Base-by-base conservation (phyloP, 129 eudicot species). In the Apium graveolens region DNA sequence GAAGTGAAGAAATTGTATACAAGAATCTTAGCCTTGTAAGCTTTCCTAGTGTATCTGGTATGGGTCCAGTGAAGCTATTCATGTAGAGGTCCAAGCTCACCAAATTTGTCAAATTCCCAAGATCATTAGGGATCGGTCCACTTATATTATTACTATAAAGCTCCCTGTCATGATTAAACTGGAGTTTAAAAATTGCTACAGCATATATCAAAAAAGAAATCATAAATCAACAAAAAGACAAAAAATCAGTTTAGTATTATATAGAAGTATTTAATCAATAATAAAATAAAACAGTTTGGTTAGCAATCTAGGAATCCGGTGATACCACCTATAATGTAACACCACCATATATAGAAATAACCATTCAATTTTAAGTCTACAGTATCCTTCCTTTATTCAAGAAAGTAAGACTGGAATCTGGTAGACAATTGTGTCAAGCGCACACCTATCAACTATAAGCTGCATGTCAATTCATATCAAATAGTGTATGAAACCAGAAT, bases 51-150 rank as follows among this genome's bases (percentile, higher is more conserved):
- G 92, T 78, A 80, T 80, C 97, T 0, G 98, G 98, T 73, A 93
- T 91, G 45, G 94, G 92, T 53, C 98, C 98, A 55, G 81, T 66
- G 74, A 93, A 91, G 74, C 87, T 85, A 87, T 93, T 93, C 84
- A 90, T 85, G 86, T 90, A 93, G 77, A 93, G 91, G 83, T 93
- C 98, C 90, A 93, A 89, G 87, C 97, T 93, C 81, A 93, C 97
- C 85, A 93, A 82, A 74, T 91, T 91, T 26, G 97, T 93, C 79
- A 93, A 78, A 83, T 93, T 91, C 69, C 98, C 98, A 79, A 93
- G 82, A 76, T 93, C 98, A 73, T 70, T 84, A 8, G 97, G 98
- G 12, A 93, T 91, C 16, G 90, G 92, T 62, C 98, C 98, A 83
- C 86, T 93, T 68, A 93, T 89, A 74, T 91, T 91, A 39, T 93